A percentile compares a stretch with the other conserved stretches of the same genome.
Conservation (phyloP, 2,329 filamentous ascomycete species). For the Pseudogymnoascus sp. region DNA sequence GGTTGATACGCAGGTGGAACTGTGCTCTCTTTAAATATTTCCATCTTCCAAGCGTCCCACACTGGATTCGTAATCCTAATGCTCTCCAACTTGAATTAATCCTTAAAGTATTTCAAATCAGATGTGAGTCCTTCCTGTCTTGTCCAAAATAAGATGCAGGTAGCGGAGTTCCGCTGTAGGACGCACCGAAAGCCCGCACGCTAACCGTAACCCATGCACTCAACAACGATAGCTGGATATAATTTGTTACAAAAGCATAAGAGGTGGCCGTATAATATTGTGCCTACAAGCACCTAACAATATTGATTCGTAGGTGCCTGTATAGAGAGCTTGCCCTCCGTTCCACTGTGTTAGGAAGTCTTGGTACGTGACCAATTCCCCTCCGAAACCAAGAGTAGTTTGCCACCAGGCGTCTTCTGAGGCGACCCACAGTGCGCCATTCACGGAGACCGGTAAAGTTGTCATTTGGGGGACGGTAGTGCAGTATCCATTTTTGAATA, state of each 20-base stretch:
- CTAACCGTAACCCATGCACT: not conserved
- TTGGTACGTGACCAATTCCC: constrained; percentile 11
- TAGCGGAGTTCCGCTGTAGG: not conserved
- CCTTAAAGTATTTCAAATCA: not conserved
- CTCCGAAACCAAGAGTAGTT: not conserved
- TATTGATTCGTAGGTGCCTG: not conserved
- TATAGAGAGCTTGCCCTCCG: not conserved
- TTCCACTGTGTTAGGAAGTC: constrained; percentile 13
- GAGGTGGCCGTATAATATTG: not conserved
- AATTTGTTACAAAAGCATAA: not conserved
- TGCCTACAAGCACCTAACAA: not conserved
- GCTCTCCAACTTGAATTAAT: not conserved
- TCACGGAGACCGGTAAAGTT: constrained; percentile 13
- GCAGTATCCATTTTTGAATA: constrained; percentile 15
- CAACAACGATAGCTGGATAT: not conserved
- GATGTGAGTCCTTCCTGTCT: not conserved
- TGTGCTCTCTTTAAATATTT: not conserved
- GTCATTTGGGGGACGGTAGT: constrained; percentile 12
- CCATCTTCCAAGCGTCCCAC: not conserved
- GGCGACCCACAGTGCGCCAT: constrained; percentile 13
- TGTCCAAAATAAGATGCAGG: not conserved
- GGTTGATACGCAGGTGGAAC: not conserved
- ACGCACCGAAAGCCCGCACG: not conserved
- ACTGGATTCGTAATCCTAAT: not conserved
- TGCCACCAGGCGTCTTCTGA: not conserved